phyloP scores from a whole-genome alignment of 1,284 basidiomycete species.

The Cryptococcus floricola region DNA sequence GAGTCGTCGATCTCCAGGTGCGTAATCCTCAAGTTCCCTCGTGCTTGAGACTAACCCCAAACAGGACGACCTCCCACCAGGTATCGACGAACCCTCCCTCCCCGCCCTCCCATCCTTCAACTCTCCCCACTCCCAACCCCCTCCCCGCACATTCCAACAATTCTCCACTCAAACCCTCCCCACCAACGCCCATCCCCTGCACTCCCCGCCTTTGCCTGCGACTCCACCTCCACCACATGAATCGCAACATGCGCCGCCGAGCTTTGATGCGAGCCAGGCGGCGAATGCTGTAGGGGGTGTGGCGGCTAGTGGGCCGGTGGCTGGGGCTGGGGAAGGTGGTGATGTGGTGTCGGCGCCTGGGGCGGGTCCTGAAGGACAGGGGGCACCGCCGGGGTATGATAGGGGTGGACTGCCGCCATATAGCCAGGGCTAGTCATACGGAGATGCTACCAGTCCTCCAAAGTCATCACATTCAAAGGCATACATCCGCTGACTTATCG shows the following conservation, averaged over 20 bases:
- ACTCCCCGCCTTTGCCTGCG: no score
- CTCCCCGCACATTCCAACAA: constrained; percentile 5
- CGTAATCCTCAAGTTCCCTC: constrained; percentile 2
- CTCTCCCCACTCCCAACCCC: constrained; percentile 7
- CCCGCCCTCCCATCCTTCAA: constrained; percentile 33
- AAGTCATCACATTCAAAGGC: no score
- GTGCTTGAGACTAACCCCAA: neutral
- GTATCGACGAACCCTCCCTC: constrained; percentile 50
- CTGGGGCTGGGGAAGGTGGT: neutral
- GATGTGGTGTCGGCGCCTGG: constrained; percentile 5
- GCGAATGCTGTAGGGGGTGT: constrained; percentile 31
- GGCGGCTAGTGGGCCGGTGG: constrained; percentile 6
- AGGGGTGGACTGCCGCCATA: constrained; percentile 18
- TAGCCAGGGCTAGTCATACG: constrained; percentile 5
- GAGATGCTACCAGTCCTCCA: neutral
- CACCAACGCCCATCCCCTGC: constrained; percentile 1
- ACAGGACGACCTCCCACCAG: constrained; percentile 48
- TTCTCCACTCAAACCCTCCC: constrained; percentile 1
- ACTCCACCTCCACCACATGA: constrained; percentile 13
- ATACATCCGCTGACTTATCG: no score
- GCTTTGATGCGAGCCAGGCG: constrained; percentile 45
- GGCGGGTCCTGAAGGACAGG: constrained; percentile 4
- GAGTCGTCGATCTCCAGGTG: constrained; percentile 46
- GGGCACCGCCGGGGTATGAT: constrained; percentile 20
- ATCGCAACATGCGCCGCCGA: constrained; percentile 31